Percentiles rank a stretch among this genome's conserved stretches.
phyloP scores from a whole-genome alignment of 2,329 filamentous ascomycete genomes.

The Alternaria hordeiaustralica region DNA sequence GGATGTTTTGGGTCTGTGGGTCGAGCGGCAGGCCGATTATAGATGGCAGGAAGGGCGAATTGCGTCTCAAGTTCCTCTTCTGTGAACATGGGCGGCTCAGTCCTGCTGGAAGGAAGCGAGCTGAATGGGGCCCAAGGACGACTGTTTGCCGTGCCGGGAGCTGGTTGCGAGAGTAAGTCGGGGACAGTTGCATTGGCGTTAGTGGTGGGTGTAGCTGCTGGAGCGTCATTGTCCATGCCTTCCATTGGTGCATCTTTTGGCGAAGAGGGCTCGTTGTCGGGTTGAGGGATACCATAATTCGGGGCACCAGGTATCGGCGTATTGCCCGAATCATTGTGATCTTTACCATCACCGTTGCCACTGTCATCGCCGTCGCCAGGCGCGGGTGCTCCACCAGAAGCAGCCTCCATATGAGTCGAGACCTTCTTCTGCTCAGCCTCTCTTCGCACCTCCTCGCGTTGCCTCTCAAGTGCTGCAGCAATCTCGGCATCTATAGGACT shows the following conservation, averaged over 20 bases:
- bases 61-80: background rate
- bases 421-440: background rate
- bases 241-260: background rate
- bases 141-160: background rate
- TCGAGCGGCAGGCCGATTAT: background rate
- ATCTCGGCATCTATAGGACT: background rate
- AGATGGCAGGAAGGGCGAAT: background rate
- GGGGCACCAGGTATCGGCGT: background rate
- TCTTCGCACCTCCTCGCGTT: background rate
- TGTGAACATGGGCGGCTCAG: background rate
- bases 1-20: background rate
- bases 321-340: background rate
- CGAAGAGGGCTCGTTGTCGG: background rate
- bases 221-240: background rate
- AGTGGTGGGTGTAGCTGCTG: background rate
- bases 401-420: background rate
- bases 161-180: background rate
- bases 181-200: background rate
- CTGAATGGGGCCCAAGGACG: background rate
- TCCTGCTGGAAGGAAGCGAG: background rate
- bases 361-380: too few relatives aligned
- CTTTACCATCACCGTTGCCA: background rate
- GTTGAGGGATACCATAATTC: too few relatives aligned
- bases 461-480: background rate
- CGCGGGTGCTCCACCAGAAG: background rate